Percentiles rank a stretch among this genome's conserved stretches.
Conservation (phyloP, 306 rosid species). For the Pueraria montana region DNA sequence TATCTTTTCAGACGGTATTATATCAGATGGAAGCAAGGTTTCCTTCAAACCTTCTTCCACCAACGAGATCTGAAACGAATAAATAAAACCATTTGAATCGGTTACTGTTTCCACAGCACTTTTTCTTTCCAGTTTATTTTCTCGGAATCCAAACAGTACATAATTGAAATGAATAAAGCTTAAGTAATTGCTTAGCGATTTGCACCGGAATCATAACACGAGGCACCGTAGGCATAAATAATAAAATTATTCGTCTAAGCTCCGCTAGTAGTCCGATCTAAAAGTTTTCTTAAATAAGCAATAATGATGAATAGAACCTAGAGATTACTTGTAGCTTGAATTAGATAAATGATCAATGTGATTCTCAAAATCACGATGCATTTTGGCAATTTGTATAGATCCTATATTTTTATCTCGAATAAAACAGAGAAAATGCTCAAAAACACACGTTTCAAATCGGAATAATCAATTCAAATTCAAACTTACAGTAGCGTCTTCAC, state of each 20-base stretch:
- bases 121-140: not conserved
- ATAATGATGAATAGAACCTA: not conserved
- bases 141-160: conserved; percentile 8
- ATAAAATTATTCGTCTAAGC: not conserved
- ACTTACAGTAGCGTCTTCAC: conserved; percentile 26
- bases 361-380: not conserved
- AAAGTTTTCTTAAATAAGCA: not conserved
- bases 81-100: conserved; percentile 10
- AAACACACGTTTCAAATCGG: not conserved
- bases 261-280: not conserved
- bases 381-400: not conserved
- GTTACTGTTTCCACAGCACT: not conserved
- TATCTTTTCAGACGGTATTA: not conserved
- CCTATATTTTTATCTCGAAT: not conserved
- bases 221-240: not conserved
- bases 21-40: conserved; percentile 26
- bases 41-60: conserved; percentile 2
- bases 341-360: conserved; percentile 4
- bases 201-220: too few species aligned
- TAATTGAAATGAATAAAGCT: not conserved
- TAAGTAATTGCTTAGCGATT: not conserved
- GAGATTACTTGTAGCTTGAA: not conserved
- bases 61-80: conserved; percentile 4
- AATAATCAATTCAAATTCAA: not conserved
- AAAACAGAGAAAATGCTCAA: not conserved